These are phyloP conservation scores for Anthostomella pinea DNA, from an alignment of 2,329 filamentous ascomycete species.

Conservation along the genomic window DNA sequence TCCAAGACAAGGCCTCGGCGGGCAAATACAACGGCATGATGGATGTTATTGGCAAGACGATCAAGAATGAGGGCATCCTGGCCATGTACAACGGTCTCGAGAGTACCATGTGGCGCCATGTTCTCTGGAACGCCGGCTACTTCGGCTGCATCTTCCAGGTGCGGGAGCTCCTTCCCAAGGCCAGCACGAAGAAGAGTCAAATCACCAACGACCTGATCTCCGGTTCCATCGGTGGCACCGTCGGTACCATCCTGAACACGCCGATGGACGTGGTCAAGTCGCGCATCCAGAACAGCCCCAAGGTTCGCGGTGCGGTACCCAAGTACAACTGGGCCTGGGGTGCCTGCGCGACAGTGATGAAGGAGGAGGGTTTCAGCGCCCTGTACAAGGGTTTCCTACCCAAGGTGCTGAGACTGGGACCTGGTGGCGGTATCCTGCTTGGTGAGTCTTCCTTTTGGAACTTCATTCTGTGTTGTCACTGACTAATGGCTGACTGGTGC, in stretches of 20 bases:
- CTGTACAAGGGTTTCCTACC: constrained; percentile 98
- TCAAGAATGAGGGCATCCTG: constrained; percentile 77
- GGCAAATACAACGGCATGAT: constrained; percentile 82
- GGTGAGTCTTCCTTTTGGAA: constrained; percentile 34
- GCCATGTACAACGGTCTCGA: constrained; percentile 96
- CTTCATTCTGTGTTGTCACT: background rate
- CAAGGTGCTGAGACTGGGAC: constrained; percentile 75
- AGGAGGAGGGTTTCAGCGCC: constrained; percentile 87
- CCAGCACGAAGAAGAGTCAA: constrained; percentile 76
- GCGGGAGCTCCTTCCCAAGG: constrained; percentile 74
- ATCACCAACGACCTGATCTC: constrained; percentile 86
- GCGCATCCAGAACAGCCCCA: constrained; percentile 90
- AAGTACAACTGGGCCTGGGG: constrained; percentile 99
- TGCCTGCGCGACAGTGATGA: constrained; percentile 78
- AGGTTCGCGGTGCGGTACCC: constrained; percentile 72
- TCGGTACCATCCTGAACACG: constrained; percentile 88
- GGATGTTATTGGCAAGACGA: constrained; percentile 77
- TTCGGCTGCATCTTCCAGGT: constrained; percentile 99
- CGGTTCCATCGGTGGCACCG: constrained; percentile 82
- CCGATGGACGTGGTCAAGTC: constrained; percentile 69
- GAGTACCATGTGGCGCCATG: constrained; percentile 93
- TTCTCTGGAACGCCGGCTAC: constrained; percentile 51
- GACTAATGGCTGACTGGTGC: background rate
- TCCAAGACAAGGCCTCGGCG: constrained; percentile 92
- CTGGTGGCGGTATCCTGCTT: constrained; percentile 59